phyloP scores from a whole-genome alignment of 257 asterid species.

The Nicotiana noctiflora region DNA sequence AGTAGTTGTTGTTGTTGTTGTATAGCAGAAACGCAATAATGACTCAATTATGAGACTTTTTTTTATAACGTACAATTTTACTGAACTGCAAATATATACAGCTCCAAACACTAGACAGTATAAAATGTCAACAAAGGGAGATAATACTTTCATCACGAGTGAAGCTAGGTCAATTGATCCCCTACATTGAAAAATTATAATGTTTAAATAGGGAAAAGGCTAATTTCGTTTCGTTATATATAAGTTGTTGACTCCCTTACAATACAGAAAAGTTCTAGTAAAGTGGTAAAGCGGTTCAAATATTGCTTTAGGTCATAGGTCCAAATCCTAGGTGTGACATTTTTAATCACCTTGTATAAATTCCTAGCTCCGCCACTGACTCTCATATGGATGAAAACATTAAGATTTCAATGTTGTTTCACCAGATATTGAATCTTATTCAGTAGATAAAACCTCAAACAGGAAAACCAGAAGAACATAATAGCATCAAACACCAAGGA shows the following conservation, averaged over 20 bases:
- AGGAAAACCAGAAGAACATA: not conserved
- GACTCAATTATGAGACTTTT: not conserved
- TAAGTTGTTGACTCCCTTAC: too few species aligned
- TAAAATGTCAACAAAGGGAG: not conserved
- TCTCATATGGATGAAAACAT: not conserved
- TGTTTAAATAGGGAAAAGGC: too few species aligned
- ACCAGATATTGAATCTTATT: not conserved
- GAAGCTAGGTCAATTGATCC: too few species aligned
- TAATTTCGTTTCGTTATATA: too few species aligned
- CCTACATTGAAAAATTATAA: too few species aligned
- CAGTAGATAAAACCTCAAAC: not conserved
- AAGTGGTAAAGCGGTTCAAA: too few species aligned
- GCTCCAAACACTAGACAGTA: not conserved
- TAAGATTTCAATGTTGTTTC: not conserved
- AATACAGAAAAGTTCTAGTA: too few species aligned
- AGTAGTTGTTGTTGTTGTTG: too few species aligned
- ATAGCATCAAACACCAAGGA: not conserved
- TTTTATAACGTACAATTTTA: not conserved
- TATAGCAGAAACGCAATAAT: too few species aligned
- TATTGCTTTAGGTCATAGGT: too few species aligned
- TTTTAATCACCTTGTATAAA: too few species aligned
- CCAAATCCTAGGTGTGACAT: too few species aligned
- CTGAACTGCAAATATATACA: not conserved
- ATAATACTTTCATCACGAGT: not conserved
- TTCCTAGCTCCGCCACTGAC: not conserved